Conservation (phyloP, 257 asterid species). For the Solanum boliviense region DNA sequence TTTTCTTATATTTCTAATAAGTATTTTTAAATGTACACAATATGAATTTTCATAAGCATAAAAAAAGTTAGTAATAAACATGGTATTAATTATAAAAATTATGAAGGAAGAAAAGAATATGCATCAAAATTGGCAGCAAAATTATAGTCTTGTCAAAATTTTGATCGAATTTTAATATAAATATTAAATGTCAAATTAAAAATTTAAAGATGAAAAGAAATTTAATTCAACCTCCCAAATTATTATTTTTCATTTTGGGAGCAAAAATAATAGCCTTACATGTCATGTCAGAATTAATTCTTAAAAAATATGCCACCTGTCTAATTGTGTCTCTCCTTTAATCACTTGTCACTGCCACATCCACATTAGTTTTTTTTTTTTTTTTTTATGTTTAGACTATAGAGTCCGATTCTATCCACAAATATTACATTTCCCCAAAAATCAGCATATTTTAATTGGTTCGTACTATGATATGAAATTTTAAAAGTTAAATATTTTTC, state of each 20-base stretch:
- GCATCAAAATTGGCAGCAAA: too few relatives aligned
- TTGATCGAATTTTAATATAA: too few relatives aligned
- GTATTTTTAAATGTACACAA: not conserved
- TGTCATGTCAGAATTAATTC: not conserved
- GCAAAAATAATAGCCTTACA: not conserved
- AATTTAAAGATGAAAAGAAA: too few relatives aligned
- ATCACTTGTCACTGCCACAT: not conserved
- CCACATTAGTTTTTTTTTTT: not conserved
- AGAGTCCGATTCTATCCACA: not conserved
- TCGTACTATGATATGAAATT: too few relatives aligned
- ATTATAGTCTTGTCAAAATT: too few relatives aligned
- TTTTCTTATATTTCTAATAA: too few relatives aligned
- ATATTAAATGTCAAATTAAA: fast-evolving
- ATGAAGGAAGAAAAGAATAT: not conserved
- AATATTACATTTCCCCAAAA: not conserved
- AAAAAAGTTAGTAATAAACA: too few relatives aligned
- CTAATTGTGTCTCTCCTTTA: not conserved
- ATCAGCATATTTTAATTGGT: not conserved
- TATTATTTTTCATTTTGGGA: too few relatives aligned
- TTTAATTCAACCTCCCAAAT: not conserved
- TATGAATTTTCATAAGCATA: too few relatives aligned
- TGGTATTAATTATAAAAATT: too few relatives aligned
- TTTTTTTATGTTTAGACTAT: too few relatives aligned
- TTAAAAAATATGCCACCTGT: not conserved
- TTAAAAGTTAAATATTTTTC: too few relatives aligned